These are phyloP conservation scores for Linderniella brevidens DNA, from an alignment of 257 asterid species.

Conservation along the genomic window DNA sequence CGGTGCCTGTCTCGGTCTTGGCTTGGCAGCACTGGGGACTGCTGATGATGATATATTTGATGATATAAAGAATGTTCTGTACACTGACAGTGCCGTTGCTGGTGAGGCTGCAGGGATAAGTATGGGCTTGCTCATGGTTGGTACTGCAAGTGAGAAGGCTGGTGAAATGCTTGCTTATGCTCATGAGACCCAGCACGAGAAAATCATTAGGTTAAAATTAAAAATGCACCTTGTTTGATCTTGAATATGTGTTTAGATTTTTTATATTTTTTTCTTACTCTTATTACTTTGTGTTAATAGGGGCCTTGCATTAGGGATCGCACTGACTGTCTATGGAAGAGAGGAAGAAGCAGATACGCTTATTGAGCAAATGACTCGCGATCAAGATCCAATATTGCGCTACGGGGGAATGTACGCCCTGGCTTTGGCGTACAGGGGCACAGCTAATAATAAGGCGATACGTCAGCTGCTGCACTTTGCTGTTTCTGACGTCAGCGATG, in stretches of 20 bases:
- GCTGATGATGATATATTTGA: conserved; percentile 85
- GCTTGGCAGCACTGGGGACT: conserved; percentile 90
- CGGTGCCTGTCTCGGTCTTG: conserved; percentile 99
- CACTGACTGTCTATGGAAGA: conserved; percentile 96
- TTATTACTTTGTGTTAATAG: conserved; percentile 16
- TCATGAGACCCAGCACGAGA: conserved; percentile 95
- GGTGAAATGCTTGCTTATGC: conserved; percentile 96
- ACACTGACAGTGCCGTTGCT: conserved; percentile 96
- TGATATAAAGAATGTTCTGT: conserved; percentile 67
- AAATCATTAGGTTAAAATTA: conserved; percentile 62
- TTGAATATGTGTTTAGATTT: conserved; percentile 2
- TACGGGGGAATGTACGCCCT: conserved; percentile 99
- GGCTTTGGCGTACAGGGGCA: conserved; percentile 96
- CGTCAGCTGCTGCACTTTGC: conserved; percentile 95
- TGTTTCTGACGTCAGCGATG: conserved; percentile 93
- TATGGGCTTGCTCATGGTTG: conserved; percentile 96
- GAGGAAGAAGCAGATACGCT: conserved; percentile 94
- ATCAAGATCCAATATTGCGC: conserved; percentile 92
- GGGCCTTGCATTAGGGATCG: conserved; percentile 92
- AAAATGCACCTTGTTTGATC: conserved; percentile 4
- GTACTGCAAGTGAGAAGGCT: conserved; percentile 93
- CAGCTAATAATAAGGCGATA: conserved; percentile 89
- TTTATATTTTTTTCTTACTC: conserved; percentile 4
- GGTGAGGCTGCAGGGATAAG: conserved; percentile 99
- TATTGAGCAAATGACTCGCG: conserved; percentile 93